Percentiles rank a stretch among this genome's conserved stretches.
These are phyloP conservation scores for Astrocystis sublimbata DNA, from an alignment of 495 filamentous ascomycete species.

Conservation along the genomic window DNA sequence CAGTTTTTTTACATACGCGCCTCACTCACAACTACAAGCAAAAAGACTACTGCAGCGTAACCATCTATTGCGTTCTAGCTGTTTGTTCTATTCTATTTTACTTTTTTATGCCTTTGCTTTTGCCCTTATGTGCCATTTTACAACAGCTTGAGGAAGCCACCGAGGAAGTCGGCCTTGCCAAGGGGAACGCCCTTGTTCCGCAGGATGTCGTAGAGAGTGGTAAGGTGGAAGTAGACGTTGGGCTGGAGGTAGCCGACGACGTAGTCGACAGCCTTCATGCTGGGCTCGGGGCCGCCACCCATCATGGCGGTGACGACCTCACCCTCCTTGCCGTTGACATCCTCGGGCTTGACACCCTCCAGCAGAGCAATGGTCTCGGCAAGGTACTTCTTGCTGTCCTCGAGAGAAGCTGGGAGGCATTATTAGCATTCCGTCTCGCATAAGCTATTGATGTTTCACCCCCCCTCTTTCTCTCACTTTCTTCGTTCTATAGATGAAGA, in stretches of 20 bases:
- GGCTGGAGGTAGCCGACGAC: conserved; percentile 44
- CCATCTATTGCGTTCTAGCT: conserved; percentile 10
- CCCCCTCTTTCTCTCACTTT: neutral
- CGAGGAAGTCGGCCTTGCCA: conserved; percentile 56
- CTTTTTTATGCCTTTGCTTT: neutral
- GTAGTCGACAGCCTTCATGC: conserved; percentile 26
- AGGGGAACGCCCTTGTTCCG: conserved; percentile 57
- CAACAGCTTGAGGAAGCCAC: conserved; percentile 22
- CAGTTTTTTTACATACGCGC: too few species aligned
- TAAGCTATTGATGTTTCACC: neutral
- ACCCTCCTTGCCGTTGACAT: conserved; percentile 37
- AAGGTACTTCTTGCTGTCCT: conserved; percentile 24
- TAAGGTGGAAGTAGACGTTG: conserved; percentile 62
- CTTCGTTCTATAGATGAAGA: too few species aligned
- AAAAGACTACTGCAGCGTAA: neutral
- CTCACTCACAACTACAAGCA: neutral
- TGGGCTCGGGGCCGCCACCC: conserved; percentile 4
- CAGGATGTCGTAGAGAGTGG: conserved; percentile 57
- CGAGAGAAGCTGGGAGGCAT: conserved; percentile 12
- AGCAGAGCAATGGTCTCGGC: conserved; percentile 30
- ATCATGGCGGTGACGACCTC: conserved; percentile 35
- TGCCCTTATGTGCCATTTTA: neutral
- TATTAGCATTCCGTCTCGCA: too few species aligned
- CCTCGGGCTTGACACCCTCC: conserved; percentile 37
- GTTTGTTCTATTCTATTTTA: conserved; percentile 6